Conservation (phyloP, 345 rosid genomes). For the Gynandropsis gynandra region DNA sequence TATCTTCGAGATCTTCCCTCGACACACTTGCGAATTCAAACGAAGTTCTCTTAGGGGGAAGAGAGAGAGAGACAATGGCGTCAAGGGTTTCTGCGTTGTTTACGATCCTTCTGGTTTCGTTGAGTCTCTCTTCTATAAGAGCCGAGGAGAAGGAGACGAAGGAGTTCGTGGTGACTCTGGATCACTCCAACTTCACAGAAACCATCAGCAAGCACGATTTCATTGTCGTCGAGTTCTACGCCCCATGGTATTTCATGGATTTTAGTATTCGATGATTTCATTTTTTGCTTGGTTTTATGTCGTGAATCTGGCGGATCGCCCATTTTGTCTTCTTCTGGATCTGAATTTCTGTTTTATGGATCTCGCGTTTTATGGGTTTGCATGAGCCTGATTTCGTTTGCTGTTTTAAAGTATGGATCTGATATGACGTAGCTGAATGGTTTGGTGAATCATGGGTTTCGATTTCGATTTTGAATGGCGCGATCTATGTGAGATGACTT, state of each 20-base stretch:
- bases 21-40: conserved; percentile 9
- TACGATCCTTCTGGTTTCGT: conserved; percentile 21
- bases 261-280: not conserved
- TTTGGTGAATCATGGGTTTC: not conserved
- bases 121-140: conserved; percentile 30
- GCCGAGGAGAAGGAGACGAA: conserved; percentile 43
- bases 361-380: not conserved
- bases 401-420: not conserved
- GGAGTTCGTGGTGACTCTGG: conserved; percentile 74
- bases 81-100: conserved; percentile 32
- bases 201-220: conserved; percentile 62
- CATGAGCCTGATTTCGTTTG: conserved; percentile 13
- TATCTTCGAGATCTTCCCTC: not conserved
- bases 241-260: conserved; percentile 49
- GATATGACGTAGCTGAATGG: conserved; percentile 15
- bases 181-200: conserved; percentile 72
- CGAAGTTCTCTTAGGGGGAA: not conserved
- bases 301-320: conserved; percentile 16
- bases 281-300: not conserved
- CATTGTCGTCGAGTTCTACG: conserved; percentile 89
- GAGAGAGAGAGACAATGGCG: conserved; percentile 34
- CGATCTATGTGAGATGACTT: conserved; percentile 10
- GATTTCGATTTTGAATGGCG: conserved; percentile 1
- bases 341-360: conserved; percentile 13
- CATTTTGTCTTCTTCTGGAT: conserved; percentile 16